Base-by-base conservation (phyloP, 305 asterid species). In the Fraxinus paxiana region DNA sequence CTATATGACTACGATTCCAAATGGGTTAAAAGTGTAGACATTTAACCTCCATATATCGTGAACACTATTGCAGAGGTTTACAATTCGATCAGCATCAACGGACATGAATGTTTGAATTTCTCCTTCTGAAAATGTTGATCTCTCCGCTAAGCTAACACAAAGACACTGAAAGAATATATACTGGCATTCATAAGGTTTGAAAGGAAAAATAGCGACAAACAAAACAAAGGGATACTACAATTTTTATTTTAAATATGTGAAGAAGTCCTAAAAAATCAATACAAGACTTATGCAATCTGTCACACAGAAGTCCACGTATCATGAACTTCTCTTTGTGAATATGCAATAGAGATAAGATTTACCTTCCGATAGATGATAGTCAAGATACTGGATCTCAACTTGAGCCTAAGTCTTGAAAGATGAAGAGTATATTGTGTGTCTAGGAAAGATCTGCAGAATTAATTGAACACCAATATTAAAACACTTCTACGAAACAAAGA, bases 91-190 rank as follows among this genome's bases (percentile, higher is more conserved):
- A 81, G 93, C 98, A 89, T 96, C 98, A 77, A 96, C 95, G 2
- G 98, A 96, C 98, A 96, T 96, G 92, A 96, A 96, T 61, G 99
- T 96, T 83, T 96, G 99, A 83, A 96, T 93, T 89, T 96, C 98
- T 78, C 99, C 99, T 86, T 93, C 97, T n/a, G 99, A 94, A 90
- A 96, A 96, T 86, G 90, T 90, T 37, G 97, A 96, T 89, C 93
- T 92, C 86, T 96, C 98, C 15, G 98, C 97, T 82, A 96, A 88
- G 90, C 88, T 94, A 75, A 90, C 87, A 72, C 84, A 79, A 73
- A 94, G 96, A 84, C 98, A 96, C 98, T 96, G 92, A 71, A 84
- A 83, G 88, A 79, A 81, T 56, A 83, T 9, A 82, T 63, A 30
- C 20, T 34, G 31, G 31, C 51, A 61, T 75, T 83, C 7, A 59